Conservation (phyloP, 2,329 filamentous ascomycete species). For the Microascus cirrosus region DNA sequence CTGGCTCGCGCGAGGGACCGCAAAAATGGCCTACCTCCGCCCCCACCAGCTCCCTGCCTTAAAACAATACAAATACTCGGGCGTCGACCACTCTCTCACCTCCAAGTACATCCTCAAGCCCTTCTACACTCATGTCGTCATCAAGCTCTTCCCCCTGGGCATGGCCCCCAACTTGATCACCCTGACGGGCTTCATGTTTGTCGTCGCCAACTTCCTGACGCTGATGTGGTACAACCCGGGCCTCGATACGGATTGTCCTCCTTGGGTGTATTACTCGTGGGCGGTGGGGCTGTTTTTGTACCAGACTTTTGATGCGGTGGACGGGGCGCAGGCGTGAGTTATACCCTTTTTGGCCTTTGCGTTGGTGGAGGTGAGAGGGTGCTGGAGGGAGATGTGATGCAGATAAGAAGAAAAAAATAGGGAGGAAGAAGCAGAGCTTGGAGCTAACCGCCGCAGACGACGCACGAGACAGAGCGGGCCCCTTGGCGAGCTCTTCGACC, state of each 20-base stretch:
- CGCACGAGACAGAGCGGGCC: constrained; percentile 88
- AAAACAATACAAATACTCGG: constrained; percentile 90
- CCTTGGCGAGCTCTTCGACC: constrained; percentile 91
- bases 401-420: no score
- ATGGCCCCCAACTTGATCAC: constrained; percentile 92
- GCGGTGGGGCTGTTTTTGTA: constrained; percentile 84
- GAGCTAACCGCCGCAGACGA: constrained; percentile 36
- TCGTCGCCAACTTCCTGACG: constrained; percentile 81
- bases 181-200: constrained; percentile 78
- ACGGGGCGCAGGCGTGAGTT: constrained; percentile 81
- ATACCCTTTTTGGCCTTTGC: constrained; percentile 11
- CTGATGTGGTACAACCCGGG: constrained; percentile 94
- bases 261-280: constrained; percentile 94
- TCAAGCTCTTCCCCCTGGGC: constrained; percentile 86
- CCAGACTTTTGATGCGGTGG: constrained; percentile 96
- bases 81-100: constrained; percentile 78
- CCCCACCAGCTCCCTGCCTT: constrained; percentile 81
- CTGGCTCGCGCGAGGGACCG: background rate
- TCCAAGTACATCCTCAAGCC: constrained; percentile 94
- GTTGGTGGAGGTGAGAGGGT: background rate
- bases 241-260: constrained; percentile 83
- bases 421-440: no score
- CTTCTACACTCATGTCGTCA: constrained; percentile 91
- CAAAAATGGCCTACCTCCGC: constrained; percentile 84
- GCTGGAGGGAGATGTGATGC: no score